Evolutionary conservation across 176 grass and related monocot genomes (phyloP), one percentile per base, ranked within the genome.

Genomic region (Poa pratensis): DNA sequence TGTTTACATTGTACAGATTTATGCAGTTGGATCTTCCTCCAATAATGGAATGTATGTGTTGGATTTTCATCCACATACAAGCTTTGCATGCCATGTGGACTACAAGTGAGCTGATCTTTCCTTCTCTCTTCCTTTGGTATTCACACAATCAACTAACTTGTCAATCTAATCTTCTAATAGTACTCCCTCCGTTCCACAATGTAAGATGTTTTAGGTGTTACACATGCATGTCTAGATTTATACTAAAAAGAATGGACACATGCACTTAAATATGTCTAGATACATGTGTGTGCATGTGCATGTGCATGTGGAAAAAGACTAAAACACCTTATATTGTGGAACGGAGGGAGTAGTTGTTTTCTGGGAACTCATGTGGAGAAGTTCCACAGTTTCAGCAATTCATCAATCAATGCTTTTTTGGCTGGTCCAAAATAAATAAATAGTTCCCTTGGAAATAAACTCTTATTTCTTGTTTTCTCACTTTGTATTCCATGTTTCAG

Each of bases 31-130:
- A 19, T 93, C 93, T 81, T 92, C 83, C n/a, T 94, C 85, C 48
- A 76, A 42, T 83, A 82, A 85, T 83, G 96, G 89, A 65, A 87
- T 95, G 19, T 90, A 94, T 90, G 74, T 94, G 58, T 57, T 98
- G 32, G 91, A 98, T 79, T 98, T 98, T 83, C 80, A 90, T 90
- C 96, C 91, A 72, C 61, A 91, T 88, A 89, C 59, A 87, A 94
- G 81, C 43, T 95, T 91, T 0, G 77, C 91, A 85, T 98, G 92
- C 68, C 96, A 98, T 78, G 88, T 98, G 4, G 84, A 95, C 78
- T 92, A 95, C 88, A 87, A 81, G 96, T 98, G 37, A 88, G 89
- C 60, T 82, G 22, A 53, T 88, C 26, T 79, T 76, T 92, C 18
- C 53, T 68, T 60, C 42, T 39, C 60, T 35, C 69, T 27, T 73